A percentile compares a stretch with the other conserved stretches of the same genome.
These are phyloP conservation scores for Adansonia grandidieri DNA, from an alignment of 441 rosid species.

Conservation along the genomic window DNA sequence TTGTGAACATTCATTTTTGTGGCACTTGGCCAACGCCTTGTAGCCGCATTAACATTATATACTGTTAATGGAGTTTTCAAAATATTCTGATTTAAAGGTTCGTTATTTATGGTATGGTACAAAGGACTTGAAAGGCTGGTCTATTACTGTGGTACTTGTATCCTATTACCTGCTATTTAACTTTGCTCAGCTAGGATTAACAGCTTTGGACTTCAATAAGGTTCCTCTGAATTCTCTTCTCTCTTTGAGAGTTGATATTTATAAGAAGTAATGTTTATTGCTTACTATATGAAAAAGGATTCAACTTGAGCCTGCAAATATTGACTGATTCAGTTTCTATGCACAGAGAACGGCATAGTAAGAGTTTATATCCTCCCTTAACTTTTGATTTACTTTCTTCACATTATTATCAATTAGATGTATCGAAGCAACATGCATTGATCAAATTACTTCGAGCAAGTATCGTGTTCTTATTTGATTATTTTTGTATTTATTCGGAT, in stretches of 20 bases:
- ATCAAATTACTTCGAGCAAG: neutral
- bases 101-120: neutral
- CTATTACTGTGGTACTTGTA: constrained; percentile 6
- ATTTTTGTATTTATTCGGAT: constrained; percentile 21
- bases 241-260: neutral
- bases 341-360: neutral
- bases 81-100: constrained; percentile 15
- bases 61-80: neutral
- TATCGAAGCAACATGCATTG: neutral
- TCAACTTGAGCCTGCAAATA: constrained; percentile 4
- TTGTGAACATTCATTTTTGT: constrained; percentile 1
- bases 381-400: neutral
- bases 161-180: neutral
- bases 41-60: neutral
- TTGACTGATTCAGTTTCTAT: neutral
- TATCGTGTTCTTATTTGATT: constrained; percentile 9
- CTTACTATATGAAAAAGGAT: neutral
- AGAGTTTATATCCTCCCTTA: constrained; percentile 1
- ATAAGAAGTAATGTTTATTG: neutral
- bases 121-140: constrained; percentile 6
- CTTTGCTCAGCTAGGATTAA: neutral
- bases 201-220: neutral
- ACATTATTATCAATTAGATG: constrained; percentile 3
- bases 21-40: neutral
- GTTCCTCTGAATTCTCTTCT: neutral